Evolutionary conservation across 1,284 basidiomycete species (phyloP).

Genomic region (Ceratobasidium sp.): DNA sequence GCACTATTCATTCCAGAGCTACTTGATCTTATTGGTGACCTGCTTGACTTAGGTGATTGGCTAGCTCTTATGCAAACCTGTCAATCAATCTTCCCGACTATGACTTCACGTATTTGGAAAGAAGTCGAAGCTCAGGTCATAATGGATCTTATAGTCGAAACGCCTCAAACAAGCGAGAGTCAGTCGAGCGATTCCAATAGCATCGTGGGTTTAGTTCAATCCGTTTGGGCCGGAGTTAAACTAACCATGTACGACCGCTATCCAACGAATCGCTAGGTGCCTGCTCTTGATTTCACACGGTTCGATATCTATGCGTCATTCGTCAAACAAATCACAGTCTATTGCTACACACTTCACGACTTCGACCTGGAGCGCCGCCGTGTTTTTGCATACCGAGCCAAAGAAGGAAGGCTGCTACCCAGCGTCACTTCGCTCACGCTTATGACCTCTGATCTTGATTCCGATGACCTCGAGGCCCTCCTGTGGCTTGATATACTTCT

Average conservation of each 20-base stretch:
- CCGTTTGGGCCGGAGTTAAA: no score
- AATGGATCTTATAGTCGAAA: conserved; percentile 1
- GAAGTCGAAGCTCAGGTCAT: background rate
- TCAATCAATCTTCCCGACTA: background rate
- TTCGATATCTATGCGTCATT: conserved; percentile 35
- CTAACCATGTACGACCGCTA: no score
- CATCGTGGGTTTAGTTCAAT: no score
- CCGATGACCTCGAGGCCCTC: conserved; percentile 11
- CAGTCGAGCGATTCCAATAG: no score
- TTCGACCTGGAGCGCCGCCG: conserved; percentile 1
- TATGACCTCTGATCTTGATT: background rate
- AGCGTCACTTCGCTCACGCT: conserved; percentile 16
- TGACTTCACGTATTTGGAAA: background rate
- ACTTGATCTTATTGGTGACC: background rate
- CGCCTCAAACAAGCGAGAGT: background rate
- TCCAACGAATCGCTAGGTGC: no score
- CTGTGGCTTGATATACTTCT: conserved; percentile 22
- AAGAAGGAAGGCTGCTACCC: background rate
- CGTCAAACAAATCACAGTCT: conserved; percentile 17
- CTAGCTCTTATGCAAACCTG: background rate
- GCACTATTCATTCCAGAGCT: conserved; percentile 4
- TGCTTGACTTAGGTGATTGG: background rate
- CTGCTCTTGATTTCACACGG: conserved; percentile 11
- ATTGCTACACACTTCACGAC: conserved; percentile 13
- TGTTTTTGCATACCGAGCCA: background rate